These are phyloP conservation scores for Salix viminalis DNA, from an alignment of 345 rosid species.

Conservation along the genomic window DNA sequence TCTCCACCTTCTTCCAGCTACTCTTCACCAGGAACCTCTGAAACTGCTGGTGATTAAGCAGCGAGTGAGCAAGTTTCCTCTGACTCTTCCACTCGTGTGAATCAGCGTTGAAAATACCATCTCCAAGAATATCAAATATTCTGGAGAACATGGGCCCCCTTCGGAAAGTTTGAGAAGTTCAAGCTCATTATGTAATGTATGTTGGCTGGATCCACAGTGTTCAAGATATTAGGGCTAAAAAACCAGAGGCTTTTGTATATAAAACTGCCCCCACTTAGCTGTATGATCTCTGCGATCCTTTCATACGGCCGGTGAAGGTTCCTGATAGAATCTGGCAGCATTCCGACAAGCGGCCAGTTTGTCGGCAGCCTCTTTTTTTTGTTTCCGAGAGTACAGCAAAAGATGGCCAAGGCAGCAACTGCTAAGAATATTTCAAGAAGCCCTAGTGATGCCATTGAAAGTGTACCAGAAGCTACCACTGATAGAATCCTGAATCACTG, in stretches of 20 bases:
- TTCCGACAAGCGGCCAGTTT: constrained; percentile 17
- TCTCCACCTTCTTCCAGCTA: background rate
- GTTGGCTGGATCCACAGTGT: constrained; percentile 14
- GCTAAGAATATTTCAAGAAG: constrained; percentile 5
- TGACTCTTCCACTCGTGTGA: constrained; percentile 8
- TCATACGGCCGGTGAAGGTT: constrained; percentile 18
- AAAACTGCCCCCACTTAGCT: background rate
- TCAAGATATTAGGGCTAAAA: background rate
- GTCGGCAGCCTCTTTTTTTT: background rate
- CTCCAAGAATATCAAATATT: constrained; percentile 17
- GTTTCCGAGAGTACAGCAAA: background rate
- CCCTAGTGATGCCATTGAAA: constrained; percentile 5
- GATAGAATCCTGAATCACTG: no score
- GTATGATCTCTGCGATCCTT: background rate
- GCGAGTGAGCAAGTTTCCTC: no score
- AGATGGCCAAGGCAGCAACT: background rate
- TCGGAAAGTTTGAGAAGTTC: constrained; percentile 19
- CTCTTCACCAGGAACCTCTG: no score
- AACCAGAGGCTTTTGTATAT: constrained; percentile 4
- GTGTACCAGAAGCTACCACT: no score
- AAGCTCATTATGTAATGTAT: constrained; percentile 12
- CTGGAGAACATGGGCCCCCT: constrained; percentile 13
- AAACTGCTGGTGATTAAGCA: no score
- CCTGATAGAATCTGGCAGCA: constrained; percentile 12
- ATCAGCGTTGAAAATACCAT: constrained; percentile 22